Evolutionary conservation across 139 green algal genomes (phyloP).

Genomic region (Pedinophyceae sp.): DNA sequence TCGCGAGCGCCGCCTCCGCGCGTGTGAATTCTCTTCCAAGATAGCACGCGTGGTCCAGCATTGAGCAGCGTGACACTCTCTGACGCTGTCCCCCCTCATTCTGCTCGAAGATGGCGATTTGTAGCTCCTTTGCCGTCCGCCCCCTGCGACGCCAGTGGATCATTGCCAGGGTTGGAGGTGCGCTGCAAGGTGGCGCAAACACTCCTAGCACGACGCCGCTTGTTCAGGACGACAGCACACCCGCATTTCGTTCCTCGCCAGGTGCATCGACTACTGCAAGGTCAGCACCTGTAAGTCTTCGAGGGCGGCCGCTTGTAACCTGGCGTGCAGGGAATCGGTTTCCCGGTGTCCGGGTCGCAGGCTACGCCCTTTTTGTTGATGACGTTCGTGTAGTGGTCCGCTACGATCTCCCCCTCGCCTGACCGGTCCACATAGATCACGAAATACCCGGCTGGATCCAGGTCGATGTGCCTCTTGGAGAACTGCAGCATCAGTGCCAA

Average conservation of each 20-base stretch:
- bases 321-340: slow-evolving; percentile 34
- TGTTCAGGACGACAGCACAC: too few relatives aligned
- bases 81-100: slow-evolving; percentile 6
- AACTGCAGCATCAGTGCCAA: too few relatives aligned
- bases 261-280: too few relatives aligned
- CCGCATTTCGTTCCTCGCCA: too few relatives aligned
- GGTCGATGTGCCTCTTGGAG: slow-evolving; percentile 20
- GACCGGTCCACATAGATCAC: slow-evolving; percentile 27
- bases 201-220: too few relatives aligned
- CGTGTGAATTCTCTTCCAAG: slow-evolving; percentile 40
- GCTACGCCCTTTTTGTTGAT: slow-evolving; percentile 40
- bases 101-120: slow-evolving; percentile 29
- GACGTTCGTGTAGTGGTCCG: slow-evolving; percentile 29
- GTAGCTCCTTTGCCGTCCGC: slow-evolving; percentile 37
- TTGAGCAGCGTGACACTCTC: too few relatives aligned
- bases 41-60: slow-evolving; percentile 46
- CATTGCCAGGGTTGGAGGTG: too few relatives aligned
- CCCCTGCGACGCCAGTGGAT: too few relatives aligned
- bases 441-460: slow-evolving; percentile 41
- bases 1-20: slow-evolving; percentile 27
- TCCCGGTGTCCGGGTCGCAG: slow-evolving; percentile 36
- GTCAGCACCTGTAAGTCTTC: slow-evolving; percentile 5
- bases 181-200: too few relatives aligned
- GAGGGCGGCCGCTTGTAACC: slow-evolving; percentile 13
- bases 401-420: slow-evolving; percentile 20